Percentiles rank a stretch among this genome's conserved stretches.
phyloP scores from a whole-genome alignment of 1,284 basidiomycete genomes.

The Ustilago xerochloae region DNA sequence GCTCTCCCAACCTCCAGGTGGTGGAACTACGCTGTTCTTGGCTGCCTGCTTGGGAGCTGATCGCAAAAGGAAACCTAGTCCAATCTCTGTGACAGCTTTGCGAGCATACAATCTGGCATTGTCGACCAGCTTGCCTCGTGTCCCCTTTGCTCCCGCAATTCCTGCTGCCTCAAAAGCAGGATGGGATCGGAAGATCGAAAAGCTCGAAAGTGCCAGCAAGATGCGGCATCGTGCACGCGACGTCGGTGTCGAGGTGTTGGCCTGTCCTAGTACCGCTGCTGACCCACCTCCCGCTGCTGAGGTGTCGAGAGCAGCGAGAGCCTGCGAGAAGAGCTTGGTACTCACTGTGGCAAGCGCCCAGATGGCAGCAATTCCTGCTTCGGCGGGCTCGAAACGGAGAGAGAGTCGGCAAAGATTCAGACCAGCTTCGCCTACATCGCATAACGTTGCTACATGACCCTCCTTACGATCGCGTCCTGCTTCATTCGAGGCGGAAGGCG shows the following conservation, averaged over 20 bases:
- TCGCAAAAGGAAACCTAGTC: constrained; percentile 43
- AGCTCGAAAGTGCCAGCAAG: constrained; percentile 27
- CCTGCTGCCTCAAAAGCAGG: constrained; percentile 30
- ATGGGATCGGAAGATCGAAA: constrained; percentile 44
- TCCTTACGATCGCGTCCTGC: neutral
- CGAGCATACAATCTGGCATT: constrained; percentile 52
- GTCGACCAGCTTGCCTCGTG: constrained; percentile 41
- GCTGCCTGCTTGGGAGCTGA: constrained; percentile 10
- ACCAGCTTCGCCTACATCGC: constrained; percentile 45
- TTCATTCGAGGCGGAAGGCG: constrained; percentile 1
- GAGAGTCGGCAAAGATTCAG: constrained; percentile 28
- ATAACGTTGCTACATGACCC: constrained; percentile 25
- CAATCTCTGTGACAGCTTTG: constrained; percentile 53
- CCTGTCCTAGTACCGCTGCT: constrained; percentile 43
- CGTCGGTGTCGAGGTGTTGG: constrained; percentile 51
- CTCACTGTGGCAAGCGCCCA: constrained; percentile 39
- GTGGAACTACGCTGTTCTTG: constrained; percentile 5
- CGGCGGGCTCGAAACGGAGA: constrained; percentile 16
- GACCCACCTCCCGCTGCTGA: constrained; percentile 20
- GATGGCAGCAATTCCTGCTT: constrained; percentile 15
- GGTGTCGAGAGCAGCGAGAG: constrained; percentile 46
- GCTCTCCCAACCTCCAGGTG: constrained; percentile 51
- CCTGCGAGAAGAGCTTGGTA: constrained; percentile 40
- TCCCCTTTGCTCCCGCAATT: constrained; percentile 34
- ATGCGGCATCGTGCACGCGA: constrained; percentile 45